A percentile compares a stretch with the other conserved stretches of the same genome.
Conservation (phyloP, 352 stramenopile genomes). For the Phytophthora vignae region DNA sequence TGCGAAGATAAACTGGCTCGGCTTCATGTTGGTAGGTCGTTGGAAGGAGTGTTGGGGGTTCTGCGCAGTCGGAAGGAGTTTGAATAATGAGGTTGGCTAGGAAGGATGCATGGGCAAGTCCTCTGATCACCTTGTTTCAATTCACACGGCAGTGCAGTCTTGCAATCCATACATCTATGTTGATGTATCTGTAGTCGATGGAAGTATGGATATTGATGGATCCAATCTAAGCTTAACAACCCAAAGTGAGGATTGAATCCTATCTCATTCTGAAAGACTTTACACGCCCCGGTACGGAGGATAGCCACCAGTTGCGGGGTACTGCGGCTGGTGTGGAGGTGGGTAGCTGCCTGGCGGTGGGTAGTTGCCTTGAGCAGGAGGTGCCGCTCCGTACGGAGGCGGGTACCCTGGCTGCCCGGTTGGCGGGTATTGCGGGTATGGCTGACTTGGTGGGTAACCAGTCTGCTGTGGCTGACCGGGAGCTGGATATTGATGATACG, state of each 20-base stretch:
- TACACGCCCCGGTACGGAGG: constrained; percentile 38
- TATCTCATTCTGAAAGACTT: neutral
- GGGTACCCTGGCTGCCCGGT: constrained; percentile 40
- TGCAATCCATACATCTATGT: neutral
- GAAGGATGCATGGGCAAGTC: neutral
- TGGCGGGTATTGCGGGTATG: constrained; percentile 38
- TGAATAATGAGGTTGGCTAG: constrained; percentile 38
- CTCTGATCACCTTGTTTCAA: neutral
- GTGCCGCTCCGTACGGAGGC: constrained; percentile 40
- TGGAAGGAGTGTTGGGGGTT: neutral
- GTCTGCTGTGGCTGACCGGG: constrained; percentile 29
- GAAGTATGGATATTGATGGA: neutral
- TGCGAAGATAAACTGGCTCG: constrained; percentile 32
- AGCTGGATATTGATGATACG: constrained; percentile 30
- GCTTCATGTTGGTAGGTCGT: constrained; percentile 35
- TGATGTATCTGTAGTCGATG: neutral
- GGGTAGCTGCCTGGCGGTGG: constrained; percentile 30
- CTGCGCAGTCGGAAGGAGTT: constrained; percentile 26
- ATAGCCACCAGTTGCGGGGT: constrained; percentile 35
- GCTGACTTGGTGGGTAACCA: constrained; percentile 11
- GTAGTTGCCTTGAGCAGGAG: constrained; percentile 39
- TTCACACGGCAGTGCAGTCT: neutral
- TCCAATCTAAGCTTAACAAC: neutral
- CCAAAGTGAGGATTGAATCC: neutral
- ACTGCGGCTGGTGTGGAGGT: constrained; percentile 26